Percentiles rank a stretch among this genome's conserved stretches.
These are phyloP conservation scores for Pachyrhizus erosus DNA, from an alignment of 306 rosid genomes.

Conservation along the genomic window DNA sequence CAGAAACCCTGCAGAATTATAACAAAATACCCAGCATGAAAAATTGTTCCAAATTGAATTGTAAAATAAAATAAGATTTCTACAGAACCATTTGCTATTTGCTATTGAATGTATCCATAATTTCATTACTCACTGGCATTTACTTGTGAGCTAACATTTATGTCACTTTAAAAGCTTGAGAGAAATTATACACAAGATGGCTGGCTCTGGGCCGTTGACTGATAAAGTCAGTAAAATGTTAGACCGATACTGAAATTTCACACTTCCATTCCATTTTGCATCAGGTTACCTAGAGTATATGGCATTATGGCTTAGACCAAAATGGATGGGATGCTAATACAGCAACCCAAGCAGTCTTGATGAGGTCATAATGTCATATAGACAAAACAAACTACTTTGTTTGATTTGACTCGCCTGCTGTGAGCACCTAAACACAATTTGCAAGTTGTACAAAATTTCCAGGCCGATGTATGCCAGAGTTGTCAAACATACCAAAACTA, in stretches of 20 bases:
- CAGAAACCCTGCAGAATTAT: conserved; percentile 77
- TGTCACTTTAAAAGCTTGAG: conserved; percentile 14
- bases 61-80: background rate
- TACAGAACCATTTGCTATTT: background rate
- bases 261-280: background rate
- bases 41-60: conserved; percentile 1
- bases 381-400: background rate
- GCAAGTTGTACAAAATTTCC: background rate
- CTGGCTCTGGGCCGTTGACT: background rate
- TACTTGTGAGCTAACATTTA: background rate
- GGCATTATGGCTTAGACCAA: background rate
- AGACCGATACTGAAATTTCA: background rate
- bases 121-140: background rate
- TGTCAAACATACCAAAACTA: conserved; percentile 12
- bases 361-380: background rate
- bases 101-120: background rate
- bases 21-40: conserved; percentile 26
- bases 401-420: background rate
- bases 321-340: background rate
- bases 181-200: background rate
- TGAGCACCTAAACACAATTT: conserved; percentile 23
- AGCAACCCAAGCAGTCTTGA: background rate
- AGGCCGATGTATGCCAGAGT: background rate
- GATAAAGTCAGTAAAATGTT: background rate
- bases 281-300: too few relatives aligned